Conservation (phyloP, 2,329 filamentous ascomycete genomes). For the Blumeria graminis region DNA sequence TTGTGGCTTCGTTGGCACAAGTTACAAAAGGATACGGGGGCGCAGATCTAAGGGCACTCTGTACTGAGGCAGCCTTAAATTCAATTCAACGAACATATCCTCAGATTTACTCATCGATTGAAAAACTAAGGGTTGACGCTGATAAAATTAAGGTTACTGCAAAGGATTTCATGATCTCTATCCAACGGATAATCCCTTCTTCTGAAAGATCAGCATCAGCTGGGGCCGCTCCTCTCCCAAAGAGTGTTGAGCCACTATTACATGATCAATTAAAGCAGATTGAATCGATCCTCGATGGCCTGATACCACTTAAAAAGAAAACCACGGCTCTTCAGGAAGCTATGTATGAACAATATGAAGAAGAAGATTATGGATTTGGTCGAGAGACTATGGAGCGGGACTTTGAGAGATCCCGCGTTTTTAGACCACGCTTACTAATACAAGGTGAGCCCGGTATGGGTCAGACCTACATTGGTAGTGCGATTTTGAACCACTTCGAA, state of each 20-base stretch:
- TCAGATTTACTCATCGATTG: slow-evolving; percentile 77
- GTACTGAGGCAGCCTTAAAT: slow-evolving; percentile 87
- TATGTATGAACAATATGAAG: slow-evolving; percentile 66
- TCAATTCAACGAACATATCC: slow-evolving; percentile 88
- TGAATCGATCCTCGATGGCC: slow-evolving; percentile 41
- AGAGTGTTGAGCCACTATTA: slow-evolving; percentile 59
- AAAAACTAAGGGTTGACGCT: slow-evolving; percentile 75
- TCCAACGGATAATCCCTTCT: slow-evolving; percentile 89
- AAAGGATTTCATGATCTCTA: slow-evolving; percentile 90
- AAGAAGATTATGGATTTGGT: slow-evolving; percentile 61
- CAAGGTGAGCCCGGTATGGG: slow-evolving; percentile 75
- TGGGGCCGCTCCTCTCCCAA: slow-evolving; percentile 57
- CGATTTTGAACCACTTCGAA: slow-evolving; percentile 74
- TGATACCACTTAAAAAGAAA: slow-evolving; percentile 67
- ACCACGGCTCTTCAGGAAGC: slow-evolving; percentile 82
- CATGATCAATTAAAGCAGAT: slow-evolving; percentile 48
- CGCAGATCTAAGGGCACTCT: slow-evolving; percentile 79
- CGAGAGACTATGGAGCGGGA: slow-evolving; percentile 52
- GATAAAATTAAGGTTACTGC: slow-evolving; percentile 65
- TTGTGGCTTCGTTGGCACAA: slow-evolving; percentile 66
- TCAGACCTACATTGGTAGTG: slow-evolving; percentile 67
- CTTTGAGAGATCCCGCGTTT: slow-evolving; percentile 72
- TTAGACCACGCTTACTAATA: slow-evolving; percentile 68
- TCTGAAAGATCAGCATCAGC: slow-evolving; percentile 77
- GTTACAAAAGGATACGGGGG: slow-evolving; percentile 91